These are phyloP conservation scores for Hyphopichia pseudoburtonii DNA, from an alignment of 1,139 yeast genomes.

Conservation along the genomic window DNA sequence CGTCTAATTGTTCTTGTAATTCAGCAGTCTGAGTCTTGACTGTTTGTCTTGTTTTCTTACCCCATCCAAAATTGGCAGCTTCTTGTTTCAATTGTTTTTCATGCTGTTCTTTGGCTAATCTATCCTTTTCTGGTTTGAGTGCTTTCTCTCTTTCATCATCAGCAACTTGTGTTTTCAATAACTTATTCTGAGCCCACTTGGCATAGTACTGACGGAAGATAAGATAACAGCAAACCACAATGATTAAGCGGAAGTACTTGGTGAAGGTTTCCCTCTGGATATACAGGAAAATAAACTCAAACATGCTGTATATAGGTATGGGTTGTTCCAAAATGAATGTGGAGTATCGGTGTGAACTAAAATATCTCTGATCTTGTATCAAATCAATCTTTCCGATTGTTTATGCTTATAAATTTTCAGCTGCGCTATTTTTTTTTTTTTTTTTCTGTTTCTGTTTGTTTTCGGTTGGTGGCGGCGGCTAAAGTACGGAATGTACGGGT, in stretches of 20 bases:
- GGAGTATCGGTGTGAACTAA: no score
- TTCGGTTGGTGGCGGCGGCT: not conserved
- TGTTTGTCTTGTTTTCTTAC: conserved; percentile 64
- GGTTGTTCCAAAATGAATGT: no score
- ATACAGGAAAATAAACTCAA: conserved; percentile 37
- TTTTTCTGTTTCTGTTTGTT: not conserved
- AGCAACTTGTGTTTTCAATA: conserved; percentile 50
- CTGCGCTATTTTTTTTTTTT: not conserved
- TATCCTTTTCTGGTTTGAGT: conserved; percentile 34
- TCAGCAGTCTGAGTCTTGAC: conserved; percentile 55
- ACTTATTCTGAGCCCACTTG: conserved; percentile 49
- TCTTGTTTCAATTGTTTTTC: conserved; percentile 34
- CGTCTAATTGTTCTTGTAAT: conserved; percentile 46
- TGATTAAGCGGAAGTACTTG: conserved; percentile 39
- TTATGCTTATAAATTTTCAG: no score
- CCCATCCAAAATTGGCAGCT: conserved; percentile 70
- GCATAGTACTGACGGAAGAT: conserved; percentile 38
- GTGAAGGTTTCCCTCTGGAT: conserved; percentile 34
- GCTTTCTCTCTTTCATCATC: conserved; percentile 46
- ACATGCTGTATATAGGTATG: conserved; percentile 20
- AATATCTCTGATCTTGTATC: no score
- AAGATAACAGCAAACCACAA: conserved; percentile 37
- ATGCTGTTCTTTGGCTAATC: conserved; percentile 27
- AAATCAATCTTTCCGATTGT: no score
- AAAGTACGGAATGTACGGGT: not conserved